phyloP scores from a whole-genome alignment of 805 yeast genomes.

The Teunomyces tritomae region DNA sequence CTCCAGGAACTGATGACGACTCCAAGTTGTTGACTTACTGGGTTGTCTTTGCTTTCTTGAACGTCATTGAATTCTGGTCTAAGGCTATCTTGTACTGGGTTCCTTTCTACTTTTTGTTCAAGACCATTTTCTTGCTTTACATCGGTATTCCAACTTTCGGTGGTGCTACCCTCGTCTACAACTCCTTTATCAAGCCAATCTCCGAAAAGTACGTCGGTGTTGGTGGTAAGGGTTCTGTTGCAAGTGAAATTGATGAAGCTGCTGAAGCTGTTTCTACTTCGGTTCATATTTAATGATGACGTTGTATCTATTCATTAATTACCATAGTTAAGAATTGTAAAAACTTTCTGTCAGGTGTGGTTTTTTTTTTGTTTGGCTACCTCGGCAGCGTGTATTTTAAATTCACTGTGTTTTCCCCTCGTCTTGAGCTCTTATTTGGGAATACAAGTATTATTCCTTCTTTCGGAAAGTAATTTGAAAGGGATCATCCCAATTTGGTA shows the following conservation, averaged over 20 bases:
- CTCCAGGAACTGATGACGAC: constrained; percentile 70
- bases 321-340: too few species aligned
- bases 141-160: constrained; percentile 84
- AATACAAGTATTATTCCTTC: background rate
- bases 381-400: background rate
- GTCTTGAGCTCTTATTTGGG: background rate
- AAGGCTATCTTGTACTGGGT: constrained; percentile 89
- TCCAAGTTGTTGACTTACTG: constrained; percentile 89
- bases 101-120: constrained; percentile 94
- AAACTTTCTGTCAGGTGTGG: too few species aligned
- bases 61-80: constrained; percentile 94
- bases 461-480: constrained; percentile 4
- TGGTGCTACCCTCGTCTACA: constrained; percentile 79
- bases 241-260: constrained; percentile 47
- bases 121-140: constrained; percentile 83
- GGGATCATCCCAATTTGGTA: constrained; percentile 19
- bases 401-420: background rate
- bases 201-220: constrained; percentile 38
- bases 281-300: background rate
- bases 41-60: constrained; percentile 95
- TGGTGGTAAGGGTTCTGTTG: constrained; percentile 22
- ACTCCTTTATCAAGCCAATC: constrained; percentile 64
- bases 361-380: background rate
- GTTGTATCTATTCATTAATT: background rate
- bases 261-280: constrained; percentile 41